These are phyloP conservation scores for Zygoascus tannicola DNA, from an alignment of 805 yeast genomes.

Conservation along the genomic window DNA sequence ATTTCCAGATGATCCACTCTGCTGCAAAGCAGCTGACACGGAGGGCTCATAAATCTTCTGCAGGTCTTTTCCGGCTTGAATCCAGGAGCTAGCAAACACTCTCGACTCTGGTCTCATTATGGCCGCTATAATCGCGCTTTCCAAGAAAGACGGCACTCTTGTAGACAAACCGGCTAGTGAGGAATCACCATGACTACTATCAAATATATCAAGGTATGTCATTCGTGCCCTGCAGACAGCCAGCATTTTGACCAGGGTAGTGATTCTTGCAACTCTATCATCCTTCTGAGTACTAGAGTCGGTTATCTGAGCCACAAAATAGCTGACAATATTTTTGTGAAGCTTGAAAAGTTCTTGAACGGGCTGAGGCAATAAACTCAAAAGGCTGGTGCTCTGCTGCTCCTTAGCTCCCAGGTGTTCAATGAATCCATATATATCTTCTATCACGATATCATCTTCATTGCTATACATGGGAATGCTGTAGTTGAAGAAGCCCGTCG, in stretches of 20 bases:
- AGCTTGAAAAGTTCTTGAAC: slow-evolving; percentile 56
- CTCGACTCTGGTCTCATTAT: slow-evolving; percentile 77
- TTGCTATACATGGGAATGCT: slow-evolving; percentile 29
- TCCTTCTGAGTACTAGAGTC: slow-evolving; percentile 50
- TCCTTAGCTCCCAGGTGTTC: slow-evolving; percentile 42
- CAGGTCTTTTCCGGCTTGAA: slow-evolving; percentile 40
- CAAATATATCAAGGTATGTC: slow-evolving; percentile 42
- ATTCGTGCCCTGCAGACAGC: slow-evolving; percentile 61
- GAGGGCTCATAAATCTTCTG: slow-evolving; percentile 13
- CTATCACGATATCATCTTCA: slow-evolving; percentile 51
- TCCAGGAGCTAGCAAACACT: slow-evolving; percentile 60
- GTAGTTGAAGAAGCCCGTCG: slow-evolving; percentile 50
- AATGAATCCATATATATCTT: slow-evolving; percentile 65
- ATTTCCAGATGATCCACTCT: not conserved
- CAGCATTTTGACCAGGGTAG: slow-evolving; percentile 53
- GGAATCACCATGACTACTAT: slow-evolving; percentile 5
- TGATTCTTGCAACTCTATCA: slow-evolving; percentile 60
- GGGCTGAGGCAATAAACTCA: slow-evolving; percentile 55
- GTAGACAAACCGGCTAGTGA: slow-evolving; percentile 9
- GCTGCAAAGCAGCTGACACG: slow-evolving; percentile 2
- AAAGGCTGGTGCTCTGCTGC: slow-evolving; percentile 33
- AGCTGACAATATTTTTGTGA: slow-evolving; percentile 57
- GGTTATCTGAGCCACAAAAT: slow-evolving; percentile 53
- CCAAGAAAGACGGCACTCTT: slow-evolving; percentile 72
- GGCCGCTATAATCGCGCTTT: slow-evolving; percentile 65